Evolutionary conservation across 2,329 filamentous ascomycete genomes (phyloP), one percentile per base, ranked within the genome.

Genomic region (Metarhizium brunneum): DNA sequence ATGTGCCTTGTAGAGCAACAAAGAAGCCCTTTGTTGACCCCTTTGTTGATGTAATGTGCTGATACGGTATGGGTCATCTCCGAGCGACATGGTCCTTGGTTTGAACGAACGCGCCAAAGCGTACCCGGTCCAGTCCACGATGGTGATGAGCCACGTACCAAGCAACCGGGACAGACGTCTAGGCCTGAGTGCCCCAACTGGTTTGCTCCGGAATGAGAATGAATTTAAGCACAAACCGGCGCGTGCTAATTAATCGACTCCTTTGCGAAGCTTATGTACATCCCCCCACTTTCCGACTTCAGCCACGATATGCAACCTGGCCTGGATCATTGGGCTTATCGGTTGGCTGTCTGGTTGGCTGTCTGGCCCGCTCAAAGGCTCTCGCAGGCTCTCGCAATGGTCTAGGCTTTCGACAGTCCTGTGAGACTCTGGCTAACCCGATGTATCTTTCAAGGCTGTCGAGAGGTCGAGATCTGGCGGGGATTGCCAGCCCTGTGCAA

Each of bases 281-380:
- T n/a, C 47, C 54, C 54, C 54, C 54, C 54, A 52, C 54, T 51
- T 52, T 50, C 54, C 54, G 48, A 55, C 29, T 45, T 36, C 30
- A 30, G 38, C 54, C 13, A 20, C 18, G 10, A 29, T 38, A 30
- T 35, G 29, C 25, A 30, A 18, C 47, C 29, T 5, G 52, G 42
- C 43, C 49, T n/a, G 6, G 48, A 20, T 18, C 13, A 14, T 14
- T 43, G 14, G n/a, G 10, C n/a, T 16, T 25, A 25, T 25, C 25
- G 32, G 32, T 35, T 35, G 32, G 32, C 6, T 35, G 10, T 35
- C 7, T 35, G 32, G 32, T 35, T 35, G 10, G 32, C 32, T 35
- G 32, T 11, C 32, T 35, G 6, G 32, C 6, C 16, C 43, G 6
- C 43, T 47, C 18, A 6, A 6, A 47, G 43, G 43, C 43, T 25